Evolutionary conservation across 805 yeast species (phyloP).

Genomic region (Naumovozyma baii): DNA sequence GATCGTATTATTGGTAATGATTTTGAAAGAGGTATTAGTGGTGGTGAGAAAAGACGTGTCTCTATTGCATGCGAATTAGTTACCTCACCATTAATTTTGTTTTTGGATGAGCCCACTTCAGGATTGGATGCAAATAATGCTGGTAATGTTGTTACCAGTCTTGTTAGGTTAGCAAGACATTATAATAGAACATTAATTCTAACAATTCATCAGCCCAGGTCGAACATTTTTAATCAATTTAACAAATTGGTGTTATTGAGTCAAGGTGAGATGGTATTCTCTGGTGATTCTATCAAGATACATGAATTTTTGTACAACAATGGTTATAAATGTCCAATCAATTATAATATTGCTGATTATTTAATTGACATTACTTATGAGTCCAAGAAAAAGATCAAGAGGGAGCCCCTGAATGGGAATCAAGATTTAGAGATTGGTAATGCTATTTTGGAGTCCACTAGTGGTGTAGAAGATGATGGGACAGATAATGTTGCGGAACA

Average conservation of each 20-base stretch:
- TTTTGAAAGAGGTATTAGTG: constrained; percentile 77
- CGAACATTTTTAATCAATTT: constrained; percentile 86
- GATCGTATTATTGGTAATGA: constrained; percentile 85
- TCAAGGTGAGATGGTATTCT: constrained; percentile 76
- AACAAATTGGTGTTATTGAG: constrained; percentile 74
- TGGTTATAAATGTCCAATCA: constrained; percentile 78
- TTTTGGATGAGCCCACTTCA: constrained; percentile 89
- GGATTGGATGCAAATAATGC: constrained; percentile 95
- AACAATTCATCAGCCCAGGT: constrained; percentile 95
- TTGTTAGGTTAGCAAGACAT: constrained; percentile 69
- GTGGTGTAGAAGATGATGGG: constrained; percentile 1
- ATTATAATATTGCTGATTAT: constrained; percentile 90
- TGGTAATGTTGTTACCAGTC: constrained; percentile 75
- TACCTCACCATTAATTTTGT: constrained; percentile 74
- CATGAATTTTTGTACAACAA: constrained; percentile 62
- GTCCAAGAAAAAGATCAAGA: constrained; percentile 10
- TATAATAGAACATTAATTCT: constrained; percentile 82
- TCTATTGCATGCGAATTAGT: constrained; percentile 91
- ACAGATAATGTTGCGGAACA: neutral
- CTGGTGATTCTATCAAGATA: constrained; percentile 73
- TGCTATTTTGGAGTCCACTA: neutral
- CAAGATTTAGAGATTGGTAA: constrained; percentile 3
- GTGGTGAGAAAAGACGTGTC: constrained; percentile 80
- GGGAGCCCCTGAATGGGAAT: constrained; percentile 1
- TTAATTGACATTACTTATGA: constrained; percentile 84